Conservation (phyloP, 495 filamentous ascomycete species). For the Penicillium goetzii region DNA sequence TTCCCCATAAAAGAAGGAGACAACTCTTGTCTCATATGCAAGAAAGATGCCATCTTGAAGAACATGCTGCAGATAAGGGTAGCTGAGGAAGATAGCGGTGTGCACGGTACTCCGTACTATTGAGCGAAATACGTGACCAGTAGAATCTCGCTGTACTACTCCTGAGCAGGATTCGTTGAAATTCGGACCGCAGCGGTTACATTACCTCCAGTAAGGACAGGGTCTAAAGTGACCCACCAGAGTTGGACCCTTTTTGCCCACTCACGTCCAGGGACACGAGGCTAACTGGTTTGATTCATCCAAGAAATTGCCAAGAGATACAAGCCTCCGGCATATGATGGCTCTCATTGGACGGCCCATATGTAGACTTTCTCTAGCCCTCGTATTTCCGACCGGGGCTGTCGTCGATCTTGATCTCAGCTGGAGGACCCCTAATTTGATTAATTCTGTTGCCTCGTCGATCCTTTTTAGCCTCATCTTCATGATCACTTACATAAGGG, state of each 20-base stretch:
- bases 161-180: not conserved
- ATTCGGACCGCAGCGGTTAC: not conserved
- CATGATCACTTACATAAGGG: not conserved
- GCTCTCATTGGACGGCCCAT: not conserved
- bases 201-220: not conserved
- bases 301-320: not conserved
- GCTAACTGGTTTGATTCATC: not conserved
- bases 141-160: not conserved
- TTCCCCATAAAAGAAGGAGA: not conserved
- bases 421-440: not conserved
- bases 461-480: slow-evolving; percentile 5
- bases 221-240: not conserved
- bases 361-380: not conserved
- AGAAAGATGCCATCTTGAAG: not conserved
- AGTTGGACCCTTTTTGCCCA: not conserved
- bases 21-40: not conserved
- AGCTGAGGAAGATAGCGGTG: not conserved
- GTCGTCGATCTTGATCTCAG: not conserved
- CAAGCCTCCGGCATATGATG: not conserved
- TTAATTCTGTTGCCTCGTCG: slow-evolving; percentile 5
- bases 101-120: not conserved
- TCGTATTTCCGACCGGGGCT: slow-evolving; percentile 1
- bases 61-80: not conserved
- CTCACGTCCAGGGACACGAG: not conserved
- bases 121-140: not conserved